Conservation (phyloP, 2,329 filamentous ascomycete species). For the Dryadomyces quercus-mongolicae region DNA sequence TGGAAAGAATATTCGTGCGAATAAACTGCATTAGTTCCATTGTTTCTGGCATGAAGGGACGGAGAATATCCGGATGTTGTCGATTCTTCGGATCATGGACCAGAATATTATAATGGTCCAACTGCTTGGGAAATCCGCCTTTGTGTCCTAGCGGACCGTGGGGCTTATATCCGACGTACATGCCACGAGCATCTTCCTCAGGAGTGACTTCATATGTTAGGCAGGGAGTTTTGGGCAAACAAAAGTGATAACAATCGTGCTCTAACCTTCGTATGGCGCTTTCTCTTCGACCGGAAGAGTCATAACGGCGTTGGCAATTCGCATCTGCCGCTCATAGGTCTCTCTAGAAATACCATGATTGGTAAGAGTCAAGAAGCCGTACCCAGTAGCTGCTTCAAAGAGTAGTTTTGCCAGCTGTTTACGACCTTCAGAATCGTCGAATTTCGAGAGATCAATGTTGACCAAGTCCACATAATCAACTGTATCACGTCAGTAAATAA, state of each 20-base stretch:
- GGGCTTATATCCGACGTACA: slow-evolving; percentile 1
- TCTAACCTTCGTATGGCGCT: not conserved
- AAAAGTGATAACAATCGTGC: too few relatives aligned
- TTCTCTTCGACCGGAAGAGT: not conserved
- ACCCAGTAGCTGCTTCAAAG: not conserved
- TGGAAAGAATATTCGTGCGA: not conserved
- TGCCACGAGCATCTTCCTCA: slow-evolving; percentile 1
- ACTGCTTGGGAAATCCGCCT: slow-evolving; percentile 1
- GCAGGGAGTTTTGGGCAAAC: too few relatives aligned
- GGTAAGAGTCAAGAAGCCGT: slow-evolving; percentile 1
- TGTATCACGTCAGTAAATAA: not conserved
- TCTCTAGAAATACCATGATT: slow-evolving; percentile 1
- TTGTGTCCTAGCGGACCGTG: not conserved
- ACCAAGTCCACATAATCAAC: slow-evolving; percentile 1
- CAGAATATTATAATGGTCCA: slow-evolving; percentile 3
- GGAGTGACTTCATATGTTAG: not conserved
- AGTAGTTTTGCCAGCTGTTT: not conserved
- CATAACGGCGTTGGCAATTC: slow-evolving; percentile 2
- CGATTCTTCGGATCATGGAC: slow-evolving; percentile 2
- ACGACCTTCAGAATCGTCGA: not conserved
- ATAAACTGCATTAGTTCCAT: not conserved
- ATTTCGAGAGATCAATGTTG: slow-evolving; percentile 2
- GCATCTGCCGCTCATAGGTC: slow-evolving; percentile 1
- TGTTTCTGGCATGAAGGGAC: not conserved
- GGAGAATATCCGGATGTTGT: not conserved